Percentiles rank a stretch among this genome's conserved stretches.
These are phyloP conservation scores for Eucalyptus sideroxylon DNA, from an alignment of 345 rosid genomes.

Conservation along the genomic window DNA sequence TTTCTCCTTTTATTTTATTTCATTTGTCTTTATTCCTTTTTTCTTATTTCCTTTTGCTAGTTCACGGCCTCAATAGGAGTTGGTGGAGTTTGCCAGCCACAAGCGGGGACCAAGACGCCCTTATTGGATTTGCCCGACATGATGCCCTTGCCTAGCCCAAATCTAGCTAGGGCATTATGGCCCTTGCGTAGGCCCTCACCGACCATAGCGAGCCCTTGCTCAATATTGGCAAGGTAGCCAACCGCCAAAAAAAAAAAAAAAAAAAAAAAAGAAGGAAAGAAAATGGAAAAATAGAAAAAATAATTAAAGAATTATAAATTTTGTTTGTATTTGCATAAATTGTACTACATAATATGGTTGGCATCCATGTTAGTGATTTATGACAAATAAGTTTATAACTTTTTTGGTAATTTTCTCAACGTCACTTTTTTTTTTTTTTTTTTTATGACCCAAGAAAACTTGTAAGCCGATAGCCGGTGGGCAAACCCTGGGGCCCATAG, in stretches of 20 bases:
- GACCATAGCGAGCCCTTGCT: not conserved
- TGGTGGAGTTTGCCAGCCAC: not conserved
- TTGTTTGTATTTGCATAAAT: too few relatives aligned
- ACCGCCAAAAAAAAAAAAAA: not conserved
- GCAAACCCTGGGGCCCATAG: too few relatives aligned
- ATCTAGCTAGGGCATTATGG: not conserved
- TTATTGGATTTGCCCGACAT: not conserved
- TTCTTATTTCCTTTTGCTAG: not conserved
- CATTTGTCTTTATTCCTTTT: too few relatives aligned
- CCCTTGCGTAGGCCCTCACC: not conserved
- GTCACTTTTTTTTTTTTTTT: not conserved
- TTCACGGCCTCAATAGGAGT: not conserved
- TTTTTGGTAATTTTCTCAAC: too few relatives aligned
- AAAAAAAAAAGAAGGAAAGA: too few relatives aligned
- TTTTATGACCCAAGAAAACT: too few relatives aligned
- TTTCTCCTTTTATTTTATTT: too few relatives aligned
- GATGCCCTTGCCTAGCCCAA: not conserved
- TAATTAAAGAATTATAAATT: too few relatives aligned
- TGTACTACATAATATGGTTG: fast-evolving
- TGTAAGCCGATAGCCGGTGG: too few relatives aligned
- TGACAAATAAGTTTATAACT: too few relatives aligned
- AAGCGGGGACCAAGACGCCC: fast-evolving
- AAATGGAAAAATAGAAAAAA: too few relatives aligned
- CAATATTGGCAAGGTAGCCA: not conserved
- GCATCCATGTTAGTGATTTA: fast-evolving